A percentile compares a stretch with the other conserved stretches of the same genome.
These are phyloP conservation scores for Yamadazyma sp. DNA, from an alignment of 805 yeast species.

Conservation along the genomic window DNA sequence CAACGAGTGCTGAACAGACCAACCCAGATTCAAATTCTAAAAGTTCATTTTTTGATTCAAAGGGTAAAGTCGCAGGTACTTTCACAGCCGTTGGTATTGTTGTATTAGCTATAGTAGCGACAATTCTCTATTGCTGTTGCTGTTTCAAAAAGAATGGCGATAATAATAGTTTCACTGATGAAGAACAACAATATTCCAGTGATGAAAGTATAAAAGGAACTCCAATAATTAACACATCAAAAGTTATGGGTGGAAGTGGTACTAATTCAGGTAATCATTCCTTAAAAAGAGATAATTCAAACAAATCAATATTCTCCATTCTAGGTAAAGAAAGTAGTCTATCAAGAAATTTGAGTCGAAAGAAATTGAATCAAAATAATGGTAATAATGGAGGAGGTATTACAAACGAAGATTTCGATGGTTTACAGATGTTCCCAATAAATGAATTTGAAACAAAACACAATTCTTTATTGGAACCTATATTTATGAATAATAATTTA, in stretches of 20 bases:
- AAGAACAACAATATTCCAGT: constrained; percentile 36
- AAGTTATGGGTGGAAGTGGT: not conserved
- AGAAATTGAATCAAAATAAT: constrained; percentile 18
- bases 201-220: constrained; percentile 17
- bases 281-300: constrained; percentile 32
- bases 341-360: constrained; percentile 28
- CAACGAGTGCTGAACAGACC: constrained; percentile 4
- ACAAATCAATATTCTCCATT: constrained; percentile 31
- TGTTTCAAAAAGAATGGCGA: constrained; percentile 10
- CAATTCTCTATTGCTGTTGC: constrained; percentile 40
- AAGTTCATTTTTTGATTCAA: constrained; percentile 52
- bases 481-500: constrained; percentile 23
- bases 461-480: constrained; percentile 19
- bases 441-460: constrained; percentile 24
- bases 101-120: constrained; percentile 40
- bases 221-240: constrained; percentile 5
- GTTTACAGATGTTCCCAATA: constrained; percentile 32
- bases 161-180: constrained; percentile 26
- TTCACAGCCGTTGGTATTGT: constrained; percentile 77
- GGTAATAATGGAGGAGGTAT: not conserved
- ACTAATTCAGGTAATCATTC: constrained; percentile 4
- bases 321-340: constrained; percentile 16
- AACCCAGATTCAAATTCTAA: constrained; percentile 17
- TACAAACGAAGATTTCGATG: constrained; percentile 12
- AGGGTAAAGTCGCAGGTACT: constrained; percentile 83